These are phyloP conservation scores for Urochloa ruziziensis DNA, from an alignment of 176 grass and related monocot genomes.

Conservation along the genomic window DNA sequence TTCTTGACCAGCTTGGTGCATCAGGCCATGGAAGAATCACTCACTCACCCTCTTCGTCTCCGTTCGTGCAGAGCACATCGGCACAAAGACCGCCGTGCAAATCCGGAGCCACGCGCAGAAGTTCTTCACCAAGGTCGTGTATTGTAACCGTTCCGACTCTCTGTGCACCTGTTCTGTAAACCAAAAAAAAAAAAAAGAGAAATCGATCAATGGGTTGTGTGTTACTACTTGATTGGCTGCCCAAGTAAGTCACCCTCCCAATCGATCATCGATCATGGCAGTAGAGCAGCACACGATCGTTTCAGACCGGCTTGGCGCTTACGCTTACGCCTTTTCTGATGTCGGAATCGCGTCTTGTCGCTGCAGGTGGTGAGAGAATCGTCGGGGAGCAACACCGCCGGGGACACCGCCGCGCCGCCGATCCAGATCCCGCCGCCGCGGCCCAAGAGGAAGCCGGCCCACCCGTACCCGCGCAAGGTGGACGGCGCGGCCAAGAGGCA, in stretches of 20 bases:
- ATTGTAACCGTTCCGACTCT: background rate
- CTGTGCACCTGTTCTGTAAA: constrained; percentile 3
- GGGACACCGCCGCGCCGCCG: constrained; percentile 22
- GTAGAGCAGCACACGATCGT: constrained; percentile 19
- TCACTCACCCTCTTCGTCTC: background rate
- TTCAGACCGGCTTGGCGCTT: background rate
- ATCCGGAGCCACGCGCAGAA: constrained; percentile 98
- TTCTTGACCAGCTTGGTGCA: background rate
- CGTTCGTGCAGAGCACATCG: constrained; percentile 61
- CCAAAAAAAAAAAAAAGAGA: constrained; percentile 16
- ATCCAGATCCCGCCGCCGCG: constrained; percentile 93
- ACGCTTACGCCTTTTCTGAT: constrained; percentile 3
- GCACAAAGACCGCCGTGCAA: constrained; percentile 95
- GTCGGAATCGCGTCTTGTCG: background rate
- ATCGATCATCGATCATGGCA: constrained; percentile 36
- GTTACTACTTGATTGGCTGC: constrained; percentile 44
- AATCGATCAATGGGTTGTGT: constrained; percentile 36
- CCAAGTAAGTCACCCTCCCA: constrained; percentile 42
- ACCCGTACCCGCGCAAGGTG: constrained; percentile 81
- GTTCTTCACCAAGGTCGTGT: constrained; percentile 95
- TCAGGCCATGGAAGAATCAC: background rate
- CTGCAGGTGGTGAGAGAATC: constrained; percentile 66
- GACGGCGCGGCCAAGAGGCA: constrained; percentile 35
- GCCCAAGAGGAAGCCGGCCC: constrained; percentile 82
- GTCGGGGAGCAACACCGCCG: constrained; percentile 19